A percentile compares a stretch with the other conserved stretches of the same genome.
Conservation (phyloP, 306 rosid species). For the Carpinus viminea region DNA sequence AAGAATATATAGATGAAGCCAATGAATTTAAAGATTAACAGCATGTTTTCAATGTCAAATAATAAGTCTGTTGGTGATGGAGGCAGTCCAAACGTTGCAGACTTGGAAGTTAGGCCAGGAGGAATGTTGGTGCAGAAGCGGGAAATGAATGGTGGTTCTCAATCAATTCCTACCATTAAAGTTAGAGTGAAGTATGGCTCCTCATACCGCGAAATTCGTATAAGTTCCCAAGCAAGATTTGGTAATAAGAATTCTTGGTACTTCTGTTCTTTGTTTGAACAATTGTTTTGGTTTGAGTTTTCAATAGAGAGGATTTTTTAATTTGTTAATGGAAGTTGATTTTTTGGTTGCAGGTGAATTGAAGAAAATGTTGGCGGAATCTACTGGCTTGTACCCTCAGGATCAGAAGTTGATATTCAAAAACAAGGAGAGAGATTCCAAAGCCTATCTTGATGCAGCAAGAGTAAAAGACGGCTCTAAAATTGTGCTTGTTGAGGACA, state of each 20-base stretch:
- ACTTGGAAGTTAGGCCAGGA: constrained; percentile 77
- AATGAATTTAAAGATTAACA: constrained; percentile 28
- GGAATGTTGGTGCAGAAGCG: constrained; percentile 92
- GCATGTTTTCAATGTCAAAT: constrained; percentile 38
- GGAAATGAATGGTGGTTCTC: constrained; percentile 33
- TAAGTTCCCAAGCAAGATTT: constrained; percentile 79
- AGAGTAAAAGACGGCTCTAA: constrained; percentile 74
- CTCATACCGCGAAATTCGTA: constrained; percentile 50
- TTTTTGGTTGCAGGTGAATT: constrained; percentile 62
- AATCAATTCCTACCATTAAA: constrained; percentile 42
- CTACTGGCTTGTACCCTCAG: constrained; percentile 59
- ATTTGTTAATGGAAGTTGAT: neutral
- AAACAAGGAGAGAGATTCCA: constrained; percentile 78
- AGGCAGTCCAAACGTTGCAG: constrained; percentile 21
- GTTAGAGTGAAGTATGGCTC: constrained; percentile 70
- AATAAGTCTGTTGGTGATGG: constrained; percentile 17
- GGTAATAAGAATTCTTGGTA: constrained; percentile 41
- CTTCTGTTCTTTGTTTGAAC: neutral
- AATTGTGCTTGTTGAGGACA: constrained; percentile 58
- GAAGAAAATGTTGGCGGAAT: constrained; percentile 73
- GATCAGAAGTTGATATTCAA: constrained; percentile 77
- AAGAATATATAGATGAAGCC: constrained; percentile 22
- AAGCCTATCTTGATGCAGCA: constrained; percentile 64
- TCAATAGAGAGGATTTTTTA: neutral
- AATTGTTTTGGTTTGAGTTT: neutral